Evolutionary conservation across 75 land plant genomes (phyloP).

Genomic region (Pinus tabuliformis): DNA sequence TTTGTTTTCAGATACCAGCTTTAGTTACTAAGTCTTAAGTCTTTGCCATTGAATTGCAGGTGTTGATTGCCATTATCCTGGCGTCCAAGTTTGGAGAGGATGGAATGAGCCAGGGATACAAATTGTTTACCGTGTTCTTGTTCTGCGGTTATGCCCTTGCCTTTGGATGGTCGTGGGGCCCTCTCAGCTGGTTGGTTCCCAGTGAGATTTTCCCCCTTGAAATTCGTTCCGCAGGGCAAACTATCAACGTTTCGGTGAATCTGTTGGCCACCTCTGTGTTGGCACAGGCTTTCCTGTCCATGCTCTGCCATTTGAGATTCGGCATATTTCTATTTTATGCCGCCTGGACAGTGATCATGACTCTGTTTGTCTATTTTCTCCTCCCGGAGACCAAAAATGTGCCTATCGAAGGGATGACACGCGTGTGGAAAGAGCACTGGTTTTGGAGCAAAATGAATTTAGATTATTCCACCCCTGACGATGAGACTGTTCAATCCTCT

Average conservation of each 20-base stretch:
- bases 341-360: constrained; percentile 28
- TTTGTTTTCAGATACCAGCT: too few species aligned
- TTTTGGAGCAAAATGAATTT: constrained; percentile 60
- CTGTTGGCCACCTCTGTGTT: constrained; percentile 25
- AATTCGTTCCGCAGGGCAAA: constrained; percentile 38
- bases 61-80: too few species aligned
- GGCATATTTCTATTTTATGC: constrained; percentile 41
- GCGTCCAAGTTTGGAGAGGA: background rate
- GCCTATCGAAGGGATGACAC: constrained; percentile 64
- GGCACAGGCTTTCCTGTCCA: constrained; percentile 31
- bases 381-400: constrained; percentile 46
- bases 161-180: constrained; percentile 51
- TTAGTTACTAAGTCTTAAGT: too few species aligned
- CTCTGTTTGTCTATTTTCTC: constrained; percentile 24
- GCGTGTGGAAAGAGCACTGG: constrained; percentile 82
- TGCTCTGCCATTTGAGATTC: constrained; percentile 28
- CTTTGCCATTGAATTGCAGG: too few species aligned
- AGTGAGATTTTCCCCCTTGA: constrained; percentile 47
- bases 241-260: constrained; percentile 24
- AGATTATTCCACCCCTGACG: too few species aligned
- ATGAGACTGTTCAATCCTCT: too few species aligned
- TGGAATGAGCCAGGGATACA: constrained; percentile 7
- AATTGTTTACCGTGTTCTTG: constrained; percentile 11
- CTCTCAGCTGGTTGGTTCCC: constrained; percentile 41
- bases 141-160: constrained; percentile 29